Conservation (phyloP, 164 flowering plant species). For the Tetrastigma voinierianum region DNA sequence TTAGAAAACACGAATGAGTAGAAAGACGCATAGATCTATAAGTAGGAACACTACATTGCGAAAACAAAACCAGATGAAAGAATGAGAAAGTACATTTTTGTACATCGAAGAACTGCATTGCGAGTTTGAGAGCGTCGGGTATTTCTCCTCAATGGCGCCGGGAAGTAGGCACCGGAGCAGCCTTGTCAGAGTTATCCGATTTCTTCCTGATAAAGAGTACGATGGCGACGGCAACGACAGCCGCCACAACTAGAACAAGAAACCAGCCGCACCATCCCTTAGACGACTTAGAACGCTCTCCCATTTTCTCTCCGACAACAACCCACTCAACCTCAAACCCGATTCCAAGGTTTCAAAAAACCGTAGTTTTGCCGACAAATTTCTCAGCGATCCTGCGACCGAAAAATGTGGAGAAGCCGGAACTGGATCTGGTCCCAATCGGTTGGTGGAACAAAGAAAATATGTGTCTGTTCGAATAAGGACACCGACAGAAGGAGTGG, state of each 20-base stretch:
- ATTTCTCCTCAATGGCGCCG: slow-evolving; percentile 61
- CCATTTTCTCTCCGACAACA: slow-evolving; percentile 31
- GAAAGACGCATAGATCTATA: not conserved
- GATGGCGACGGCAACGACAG: slow-evolving; percentile 42
- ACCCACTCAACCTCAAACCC: slow-evolving; percentile 5
- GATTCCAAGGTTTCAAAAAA: no score
- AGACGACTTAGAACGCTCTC: slow-evolving; percentile 38
- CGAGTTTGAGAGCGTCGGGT: slow-evolving; percentile 66
- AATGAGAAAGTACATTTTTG: slow-evolving; percentile 67
- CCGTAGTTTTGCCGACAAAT: not conserved
- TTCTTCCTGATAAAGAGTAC: slow-evolving; percentile 41
- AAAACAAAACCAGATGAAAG: not conserved
- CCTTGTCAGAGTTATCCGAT: slow-evolving; percentile 15
- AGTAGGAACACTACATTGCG: not conserved
- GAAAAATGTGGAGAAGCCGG: no score
- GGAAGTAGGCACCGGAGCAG: slow-evolving; percentile 82
- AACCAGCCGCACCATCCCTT: slow-evolving; percentile 65
- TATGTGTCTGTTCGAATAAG: no score
- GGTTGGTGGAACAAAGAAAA: no score
- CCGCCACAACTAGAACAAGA: slow-evolving; percentile 42
- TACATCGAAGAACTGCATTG: slow-evolving; percentile 81
- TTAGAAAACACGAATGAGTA: not conserved
- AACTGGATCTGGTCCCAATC: no score
- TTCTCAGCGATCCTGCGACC: no score
- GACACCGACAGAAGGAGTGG: no score